Evolutionary conservation across 768 basidiomycete genomes (phyloP), one percentile per base, ranked within the genome.

Genomic region (Amanita thiersii): DNA sequence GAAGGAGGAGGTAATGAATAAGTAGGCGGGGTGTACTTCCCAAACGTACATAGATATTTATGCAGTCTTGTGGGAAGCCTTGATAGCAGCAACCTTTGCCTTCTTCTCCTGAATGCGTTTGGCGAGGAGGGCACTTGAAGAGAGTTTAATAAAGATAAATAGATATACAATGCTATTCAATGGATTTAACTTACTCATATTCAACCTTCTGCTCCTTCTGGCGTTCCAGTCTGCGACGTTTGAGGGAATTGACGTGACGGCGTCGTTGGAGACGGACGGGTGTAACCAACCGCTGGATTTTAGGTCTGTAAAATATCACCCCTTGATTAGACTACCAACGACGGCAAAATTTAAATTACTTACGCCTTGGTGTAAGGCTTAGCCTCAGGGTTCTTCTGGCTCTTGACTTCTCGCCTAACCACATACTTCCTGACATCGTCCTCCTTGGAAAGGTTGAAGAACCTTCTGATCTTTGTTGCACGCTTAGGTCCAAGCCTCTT

Each of bases 341-440:
- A n/a, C n/a, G n/a, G n/a, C n/a, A n/a, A n/a, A n/a, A n/a, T n/a
- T n/a, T n/a, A n/a, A n/a, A 10, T 3, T 5, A 82, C 84, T 62
- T 58, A 91, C 86, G 93, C 90, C 74, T 99, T 99, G 69, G 84
- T 89, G 68, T 92, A 94, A 33, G 92, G 85, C 73, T 96, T 96
- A 38, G 83, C 87, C 50, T 73, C 67, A 56, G 78, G 76, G 75
- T 94, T 96, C 83, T 93, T 96, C 57, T 70, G 52, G 62, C 80
- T 83, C 66, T 66, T 81, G 33, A 98, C 90, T 70, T 96, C 92
- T 52, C 93, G 72, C 55, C 91, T 72, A 54, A 97, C 81, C 51
- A 96, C 93, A 64, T 94, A 97, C 69, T 96, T 93, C 69, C 89
- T 80, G 46, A 99, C 94, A 70, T 98, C 94, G 58, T 99, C 94